Evolutionary conservation across 2,329 filamentous ascomycete genomes (phyloP), one percentile per base, ranked within the genome.

Genomic region (Incumbomyces delicatus): DNA sequence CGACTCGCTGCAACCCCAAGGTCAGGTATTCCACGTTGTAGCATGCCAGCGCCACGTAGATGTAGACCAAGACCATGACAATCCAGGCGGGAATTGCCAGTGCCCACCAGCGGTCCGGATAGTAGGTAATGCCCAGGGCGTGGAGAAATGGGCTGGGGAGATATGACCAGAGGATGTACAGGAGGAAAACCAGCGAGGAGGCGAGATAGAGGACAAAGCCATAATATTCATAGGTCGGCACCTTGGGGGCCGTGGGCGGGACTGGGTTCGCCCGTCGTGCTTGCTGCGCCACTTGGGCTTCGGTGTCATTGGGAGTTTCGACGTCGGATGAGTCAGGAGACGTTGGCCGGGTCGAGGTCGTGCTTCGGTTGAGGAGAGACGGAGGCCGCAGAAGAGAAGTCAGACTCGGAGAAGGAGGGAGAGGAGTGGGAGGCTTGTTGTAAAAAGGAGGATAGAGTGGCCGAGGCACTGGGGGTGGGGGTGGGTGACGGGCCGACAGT

Each of bases 211-310:
- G 77, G 45, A 94, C 90, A 68, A 98, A 98, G 63, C 92, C 92
- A 64, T 96, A 96, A 77, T 96, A 98, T 64, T 98, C 92, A 70
- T 98, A 96, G 0, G 92, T 98, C n/a, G 92, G 92, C 2, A 98
- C 89, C 62, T 92, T 88, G 1, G 92, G 92, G 45, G 83, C 83
- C 1, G 88, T 89, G 47, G 87, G 83, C 5, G 89, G 87, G 14
- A 95, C 79, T 1, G 77, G 82, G 51, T 72, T 76, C 51, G 70
- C 76, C 57, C 71, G 73, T 41, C 69, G 72, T 46, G 75, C 80
- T 22, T 76, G 80, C 60, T 68, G 74, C 22, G 81, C 74, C 32
- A 84, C 77, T 12, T 72, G 74, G 3, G 74, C 73, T 49, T 77
- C 76, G 6, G 78, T 76, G 54, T 77, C 76, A 49, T 76, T 77